Base-by-base conservation (phyloP, 139 green algal genomes). In the Volvox reticuliferus region DNA sequence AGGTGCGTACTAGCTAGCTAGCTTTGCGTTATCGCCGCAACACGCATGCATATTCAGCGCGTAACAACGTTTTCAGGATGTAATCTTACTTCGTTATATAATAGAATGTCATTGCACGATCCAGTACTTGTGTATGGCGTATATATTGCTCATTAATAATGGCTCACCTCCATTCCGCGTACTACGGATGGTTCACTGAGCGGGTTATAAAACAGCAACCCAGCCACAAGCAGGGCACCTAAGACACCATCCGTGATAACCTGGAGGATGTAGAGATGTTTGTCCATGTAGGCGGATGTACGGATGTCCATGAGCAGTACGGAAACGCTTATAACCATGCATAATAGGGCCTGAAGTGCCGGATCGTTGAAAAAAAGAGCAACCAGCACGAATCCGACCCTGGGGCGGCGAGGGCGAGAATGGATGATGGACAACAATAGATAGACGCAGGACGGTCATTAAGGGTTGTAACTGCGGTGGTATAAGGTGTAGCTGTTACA, bases 151-250 rank as follows among this genome's bases (percentile, higher is more conserved):
- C 65, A 73, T 55, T n/a, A n/a, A n/a, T n/a, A n/a, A n/a, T n/a
- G n/a, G n/a, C 65, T 24, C 65, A 73, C 65, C 65, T 73, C 65
- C 65, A 73, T 12, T 30, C 21, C 65, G 6, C 65, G 65, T 21
- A 63, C 35, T 0, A 88, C 81, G 0, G 24, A 35, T 1, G 30
- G 3, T 16, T 62, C 32, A 24, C 30, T 79, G 24, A 93, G 82
- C 28, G 89, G 89, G 83, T 93, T 93, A 75, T 90, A 86, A 36
- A 93, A 83, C 37, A 93, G 79, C 30, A 93, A 62, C 12, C 89
- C 89, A 0, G 87, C 81, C 67, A 93, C 62, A n/a, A 93, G 82
- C 26, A 90, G 37, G 35, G 85, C 85, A 0, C 69, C 71, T 0
- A 89, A 37, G 1, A 90, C 62, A 0, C 63, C 82, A 50, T 93